Evolutionary conservation across 169 alveolate species (phyloP).

Genomic region (Eimeria praecox): DNA sequence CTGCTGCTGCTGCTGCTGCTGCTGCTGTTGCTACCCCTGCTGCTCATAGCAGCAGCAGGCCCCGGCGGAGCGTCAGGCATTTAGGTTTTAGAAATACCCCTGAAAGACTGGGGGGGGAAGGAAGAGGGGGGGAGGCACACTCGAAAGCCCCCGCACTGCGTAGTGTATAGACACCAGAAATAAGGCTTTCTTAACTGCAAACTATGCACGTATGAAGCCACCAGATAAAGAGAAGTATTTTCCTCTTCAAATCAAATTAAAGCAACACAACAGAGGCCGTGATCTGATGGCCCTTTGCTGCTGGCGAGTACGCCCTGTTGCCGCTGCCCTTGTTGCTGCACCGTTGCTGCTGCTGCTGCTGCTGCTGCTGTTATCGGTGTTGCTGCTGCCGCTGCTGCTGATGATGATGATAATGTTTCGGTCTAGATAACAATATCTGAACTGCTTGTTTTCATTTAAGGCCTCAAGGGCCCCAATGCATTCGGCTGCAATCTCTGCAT

Average conservation of each 20-base stretch:
- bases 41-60: background rate
- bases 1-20: background rate
- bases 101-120: no score
- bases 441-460: background rate
- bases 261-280: no score
- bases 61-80: no score
- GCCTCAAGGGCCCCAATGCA: background rate
- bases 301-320: background rate
- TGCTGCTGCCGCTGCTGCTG: background rate
- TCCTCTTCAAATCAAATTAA: background rate
- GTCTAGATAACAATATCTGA: background rate
- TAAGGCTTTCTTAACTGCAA: background rate
- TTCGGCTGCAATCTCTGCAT: background rate
- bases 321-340: background rate
- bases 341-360: background rate
- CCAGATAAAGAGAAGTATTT: background rate
- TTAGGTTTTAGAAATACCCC: no score
- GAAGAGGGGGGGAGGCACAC: no score
- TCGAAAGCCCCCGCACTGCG: background rate
- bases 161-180: background rate
- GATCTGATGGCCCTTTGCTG: background rate
- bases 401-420: background rate
- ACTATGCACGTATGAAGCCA: background rate
- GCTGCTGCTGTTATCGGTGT: background rate
- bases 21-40: background rate